A percentile compares a stretch with the other conserved stretches of the same genome.
Evolutionary conservation across 2,329 filamentous ascomycete species (phyloP).

Genomic region (Aschersonia sp.): DNA sequence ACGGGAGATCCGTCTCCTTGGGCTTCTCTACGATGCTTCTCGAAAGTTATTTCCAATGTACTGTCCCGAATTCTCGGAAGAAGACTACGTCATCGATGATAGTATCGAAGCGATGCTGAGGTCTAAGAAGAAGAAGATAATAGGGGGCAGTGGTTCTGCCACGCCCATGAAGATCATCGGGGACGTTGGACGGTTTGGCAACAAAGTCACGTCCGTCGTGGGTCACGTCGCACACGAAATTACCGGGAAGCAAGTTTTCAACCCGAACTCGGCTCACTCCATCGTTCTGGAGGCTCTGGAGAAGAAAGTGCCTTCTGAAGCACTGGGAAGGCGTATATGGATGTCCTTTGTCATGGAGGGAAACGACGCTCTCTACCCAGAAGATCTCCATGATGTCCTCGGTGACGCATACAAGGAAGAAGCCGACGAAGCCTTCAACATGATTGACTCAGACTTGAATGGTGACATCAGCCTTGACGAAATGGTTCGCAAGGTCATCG

Average conservation of each 20-base stretch:
- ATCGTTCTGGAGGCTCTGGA: slow-evolving; percentile 82
- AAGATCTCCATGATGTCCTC: slow-evolving; percentile 81
- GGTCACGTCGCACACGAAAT: slow-evolving; percentile 90
- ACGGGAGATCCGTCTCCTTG: slow-evolving; percentile 66
- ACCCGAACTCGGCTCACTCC: slow-evolving; percentile 78
- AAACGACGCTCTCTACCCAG: slow-evolving; percentile 59
- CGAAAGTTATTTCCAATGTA: slow-evolving; percentile 82
- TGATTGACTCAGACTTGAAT: slow-evolving; percentile 76
- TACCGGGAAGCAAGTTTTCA: slow-evolving; percentile 90
- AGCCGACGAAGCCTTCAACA: slow-evolving; percentile 71
- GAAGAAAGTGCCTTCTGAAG: slow-evolving; percentile 70
- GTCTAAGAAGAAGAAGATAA: slow-evolving; percentile 30
- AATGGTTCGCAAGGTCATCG: slow-evolving; percentile 77
- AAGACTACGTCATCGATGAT: slow-evolving; percentile 86
- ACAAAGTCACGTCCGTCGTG: slow-evolving; percentile 86
- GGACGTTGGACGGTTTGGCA: slow-evolving; percentile 68
- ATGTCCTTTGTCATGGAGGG: slow-evolving; percentile 96
- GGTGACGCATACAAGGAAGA: slow-evolving; percentile 59
- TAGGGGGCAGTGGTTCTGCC: slow-evolving; percentile 39
- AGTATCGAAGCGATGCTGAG: slow-evolving; percentile 56
- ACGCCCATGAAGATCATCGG: slow-evolving; percentile 70
- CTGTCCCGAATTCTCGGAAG: slow-evolving; percentile 77
- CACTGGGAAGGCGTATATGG: slow-evolving; percentile 89
- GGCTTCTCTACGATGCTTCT: slow-evolving; percentile 81
- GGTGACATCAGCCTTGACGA: slow-evolving; percentile 92